Evolutionary conservation across 1,284 basidiomycete genomes (phyloP).

Genomic region (Sanguinoderma infundibulare): DNA sequence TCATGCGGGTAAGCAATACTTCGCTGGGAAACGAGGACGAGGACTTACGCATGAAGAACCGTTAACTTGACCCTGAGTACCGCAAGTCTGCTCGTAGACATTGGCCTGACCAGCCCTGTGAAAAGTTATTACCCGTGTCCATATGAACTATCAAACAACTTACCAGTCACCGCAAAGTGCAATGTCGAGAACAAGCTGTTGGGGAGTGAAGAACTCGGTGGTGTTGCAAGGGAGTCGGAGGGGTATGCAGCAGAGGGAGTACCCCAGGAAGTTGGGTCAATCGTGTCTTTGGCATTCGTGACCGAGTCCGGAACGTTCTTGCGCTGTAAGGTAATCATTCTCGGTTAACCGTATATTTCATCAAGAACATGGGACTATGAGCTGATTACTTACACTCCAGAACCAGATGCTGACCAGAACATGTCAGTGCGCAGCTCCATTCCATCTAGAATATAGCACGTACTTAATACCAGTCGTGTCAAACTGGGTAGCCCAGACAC

Average conservation of each 20-base stretch:
- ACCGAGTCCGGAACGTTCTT: slow-evolving; percentile 38
- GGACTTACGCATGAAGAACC: slow-evolving; percentile 27
- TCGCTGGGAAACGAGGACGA: neutral
- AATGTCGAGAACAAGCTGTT: slow-evolving; percentile 59
- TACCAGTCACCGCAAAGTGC: slow-evolving; percentile 60
- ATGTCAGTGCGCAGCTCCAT: slow-evolving; percentile 15
- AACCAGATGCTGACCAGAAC: slow-evolving; percentile 62
- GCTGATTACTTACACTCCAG: slow-evolving; percentile 50
- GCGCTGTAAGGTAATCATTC: slow-evolving; percentile 37
- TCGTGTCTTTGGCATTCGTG: slow-evolving; percentile 32
- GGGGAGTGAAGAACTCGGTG: slow-evolving; percentile 53
- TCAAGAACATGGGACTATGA: neutral
- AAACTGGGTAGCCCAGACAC: slow-evolving; percentile 68
- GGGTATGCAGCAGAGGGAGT: slow-evolving; percentile 61
- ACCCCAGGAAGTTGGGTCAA: slow-evolving; percentile 62
- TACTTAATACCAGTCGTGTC: slow-evolving; percentile 50
- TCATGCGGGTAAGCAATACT: neutral
- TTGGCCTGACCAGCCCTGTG: slow-evolving; percentile 48
- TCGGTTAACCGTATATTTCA: too few relatives aligned
- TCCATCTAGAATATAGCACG: neutral
- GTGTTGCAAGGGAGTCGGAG: slow-evolving; percentile 48
- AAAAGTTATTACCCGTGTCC: neutral
- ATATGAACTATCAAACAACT: slow-evolving; percentile 12
- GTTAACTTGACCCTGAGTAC: slow-evolving; percentile 29
- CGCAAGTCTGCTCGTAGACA: slow-evolving; percentile 46